These are phyloP conservation scores for Austroboletus novae-zelandiae DNA, from an alignment of 1,284 basidiomycete species.

Conservation along the genomic window DNA sequence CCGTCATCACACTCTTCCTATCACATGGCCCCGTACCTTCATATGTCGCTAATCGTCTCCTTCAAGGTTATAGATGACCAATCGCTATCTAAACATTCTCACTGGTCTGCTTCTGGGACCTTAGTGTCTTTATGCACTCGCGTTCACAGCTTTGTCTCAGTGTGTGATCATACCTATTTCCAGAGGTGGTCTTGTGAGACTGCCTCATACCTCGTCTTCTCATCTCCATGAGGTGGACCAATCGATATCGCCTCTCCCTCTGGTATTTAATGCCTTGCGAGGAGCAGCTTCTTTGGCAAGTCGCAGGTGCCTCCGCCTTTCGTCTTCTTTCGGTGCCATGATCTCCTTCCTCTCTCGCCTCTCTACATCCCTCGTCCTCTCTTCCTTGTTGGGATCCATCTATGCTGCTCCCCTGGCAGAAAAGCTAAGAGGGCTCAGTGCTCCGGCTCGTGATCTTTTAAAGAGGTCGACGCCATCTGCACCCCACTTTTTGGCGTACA, in stretches of 20 bases:
- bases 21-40: slow-evolving; percentile 1
- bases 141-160: neutral
- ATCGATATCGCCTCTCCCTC: neutral
- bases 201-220: neutral
- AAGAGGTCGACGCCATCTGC: slow-evolving; percentile 43
- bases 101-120: slow-evolving; percentile 8
- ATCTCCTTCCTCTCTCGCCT: slow-evolving; percentile 12
- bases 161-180: neutral
- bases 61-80: neutral
- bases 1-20: neutral
- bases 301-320: neutral
- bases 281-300: neutral
- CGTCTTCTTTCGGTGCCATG: slow-evolving; percentile 10
- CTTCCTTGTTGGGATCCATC: slow-evolving; percentile 9
- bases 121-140: slow-evolving; percentile 5
- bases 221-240: slow-evolving; percentile 3
- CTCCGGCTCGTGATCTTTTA: slow-evolving; percentile 38
- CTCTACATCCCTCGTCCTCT: slow-evolving; percentile 2
- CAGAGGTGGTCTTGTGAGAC: slow-evolving; percentile 5
- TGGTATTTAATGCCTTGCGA: slow-evolving; percentile 18
- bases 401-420: slow-evolving; percentile 19
- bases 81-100: neutral
- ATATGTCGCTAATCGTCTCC: neutral
- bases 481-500: slow-evolving; percentile 51
- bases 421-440: slow-evolving; percentile 19